phyloP scores from a whole-genome alignment of 192 early-diverging fungal species.

The Thoreauomyces humboldtii region DNA sequence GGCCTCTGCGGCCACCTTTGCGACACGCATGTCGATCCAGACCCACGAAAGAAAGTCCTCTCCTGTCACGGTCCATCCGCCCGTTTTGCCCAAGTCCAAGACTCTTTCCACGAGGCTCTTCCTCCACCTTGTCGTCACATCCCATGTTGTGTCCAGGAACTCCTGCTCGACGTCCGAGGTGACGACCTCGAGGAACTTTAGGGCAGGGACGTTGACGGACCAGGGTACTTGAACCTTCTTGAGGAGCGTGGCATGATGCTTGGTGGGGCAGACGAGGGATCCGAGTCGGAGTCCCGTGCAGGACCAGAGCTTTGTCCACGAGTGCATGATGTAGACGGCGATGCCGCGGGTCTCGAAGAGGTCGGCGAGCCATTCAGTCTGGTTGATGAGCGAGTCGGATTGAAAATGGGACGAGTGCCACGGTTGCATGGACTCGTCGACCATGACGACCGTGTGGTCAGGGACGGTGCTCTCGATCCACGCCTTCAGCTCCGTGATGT shows the following conservation, averaged over 20 bases:
- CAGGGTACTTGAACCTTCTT: constrained; percentile 85
- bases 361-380: constrained; percentile 62
- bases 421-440: constrained; percentile 95
- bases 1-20: constrained; percentile 58
- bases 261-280: constrained; percentile 83
- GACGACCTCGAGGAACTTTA: constrained; percentile 79
- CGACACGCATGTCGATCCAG: constrained; percentile 74
- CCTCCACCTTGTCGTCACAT: constrained; percentile 68
- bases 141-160: constrained; percentile 78
- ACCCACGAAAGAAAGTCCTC: constrained; percentile 81
- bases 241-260: constrained; percentile 64
- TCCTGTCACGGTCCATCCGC: constrained; percentile 69
- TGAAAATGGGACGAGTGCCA: constrained; percentile 82
- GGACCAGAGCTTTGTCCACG: constrained; percentile 93
- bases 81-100: constrained; percentile 34
- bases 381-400: constrained; percentile 74
- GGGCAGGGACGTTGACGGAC: constrained; percentile 86
- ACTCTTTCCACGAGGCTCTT: constrained; percentile 35
- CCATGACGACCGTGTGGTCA: constrained; percentile 75
- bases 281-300: constrained; percentile 88
- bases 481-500: constrained; percentile 66
- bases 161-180: constrained; percentile 56
- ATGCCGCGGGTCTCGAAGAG: constrained; percentile 64
- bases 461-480: constrained; percentile 76
- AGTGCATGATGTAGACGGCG: constrained; percentile 85